Base-by-base conservation (phyloP, 1,284 basidiomycete species). In the Ganoderma lingzhi region DNA sequence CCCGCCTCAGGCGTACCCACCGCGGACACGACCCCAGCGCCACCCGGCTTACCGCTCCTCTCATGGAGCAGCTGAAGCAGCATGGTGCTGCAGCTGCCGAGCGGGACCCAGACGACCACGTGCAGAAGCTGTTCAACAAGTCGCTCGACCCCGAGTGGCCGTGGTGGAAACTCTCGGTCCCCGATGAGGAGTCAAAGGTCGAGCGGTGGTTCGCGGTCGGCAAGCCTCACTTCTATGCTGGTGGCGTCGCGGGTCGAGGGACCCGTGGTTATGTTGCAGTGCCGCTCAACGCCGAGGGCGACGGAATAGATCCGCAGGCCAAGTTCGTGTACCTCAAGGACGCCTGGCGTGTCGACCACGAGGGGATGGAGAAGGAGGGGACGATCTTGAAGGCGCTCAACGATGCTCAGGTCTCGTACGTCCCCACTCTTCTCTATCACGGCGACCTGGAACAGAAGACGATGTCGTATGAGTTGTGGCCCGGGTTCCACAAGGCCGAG, bases 201-300 rank as follows among this genome's bases (percentile, higher is more conserved):
- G 0, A 17, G 9, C 62, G 53, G 0, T 17, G 48, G 15, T 66
- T 67, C 62, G 35, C 66, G 0, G 69, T 73, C 10, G 70, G 62
- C 12, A 69, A 66, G 42, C 70, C 71, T 6, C 45, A 56, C 17
- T 69, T 69, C 62, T n/a, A 17, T 1, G 55, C 69, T 12, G 51
- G 53, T 0, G 63, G 65, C 2, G 41, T 68, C 3, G 66, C 28
- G 0, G 70, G 72, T 6, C 70, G 70, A 0, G 66, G 59, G 1
- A 73, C 70, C 12, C 66, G 69, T n/a, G 66, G 70, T 1, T 73
- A 70, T 65, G 42, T 73, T 35, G 71, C 64, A 9, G 44, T 35
- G 8, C 17, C 56, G 3, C 14, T 35, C 35, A 9, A 19, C 15
- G 15, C 14, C 5, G 28, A 17, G 0, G 37, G 30, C 2, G 61